Evolutionary conservation across 176 grass and related monocot genomes (phyloP), one percentile per base, ranked within the genome.

Genomic region (Paspalum notatum): DNA sequence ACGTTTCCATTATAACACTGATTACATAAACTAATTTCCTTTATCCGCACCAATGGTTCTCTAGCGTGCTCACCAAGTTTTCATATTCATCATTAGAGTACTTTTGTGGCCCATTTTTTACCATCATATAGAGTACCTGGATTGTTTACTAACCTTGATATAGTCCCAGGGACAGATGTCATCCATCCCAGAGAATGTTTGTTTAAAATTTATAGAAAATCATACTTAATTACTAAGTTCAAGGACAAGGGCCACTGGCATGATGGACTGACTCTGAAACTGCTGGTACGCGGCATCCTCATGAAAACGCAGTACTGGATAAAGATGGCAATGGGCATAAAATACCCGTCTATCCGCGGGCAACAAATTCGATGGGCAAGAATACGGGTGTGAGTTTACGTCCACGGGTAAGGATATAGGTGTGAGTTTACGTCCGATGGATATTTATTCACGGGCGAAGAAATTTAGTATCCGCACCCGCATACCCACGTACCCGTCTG

Each of bases 21-120:
- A 84, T 76, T 84, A 12, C 11, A 48, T 2, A 39, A 45, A 55
- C 40, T 16, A 21, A 27, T 6, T 62, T 63, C 5, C 17, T 77
- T 85, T 80, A 38, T 12, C 37, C 40, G 37, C 57, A 53, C 83
- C 83, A 85, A 72, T 85, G 26, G 57, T 66, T 80, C 69, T 20
- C 24, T 37, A 43, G 83, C 75, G 75, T 85, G 66, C 17, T 66
- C 52, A 74, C 43, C 49, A 80, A 80, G 76, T 56, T 66, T 66
- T 39, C 12, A 25, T 46, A 32, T 57, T 56, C 59, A 74, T 86
- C 49, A 65, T 66, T 26, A 54, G 24, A 74, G 48, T 52, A 55
- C 49, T 32, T 27, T 39, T 32, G 40, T 39, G 72, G 62, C 39
- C 61, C 32, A 32, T 32, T 32, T 32, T 32, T 32, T 3, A 1